Conservation (phyloP, 2,329 filamentous ascomycete species). For the Dactylellina drechsleri region DNA sequence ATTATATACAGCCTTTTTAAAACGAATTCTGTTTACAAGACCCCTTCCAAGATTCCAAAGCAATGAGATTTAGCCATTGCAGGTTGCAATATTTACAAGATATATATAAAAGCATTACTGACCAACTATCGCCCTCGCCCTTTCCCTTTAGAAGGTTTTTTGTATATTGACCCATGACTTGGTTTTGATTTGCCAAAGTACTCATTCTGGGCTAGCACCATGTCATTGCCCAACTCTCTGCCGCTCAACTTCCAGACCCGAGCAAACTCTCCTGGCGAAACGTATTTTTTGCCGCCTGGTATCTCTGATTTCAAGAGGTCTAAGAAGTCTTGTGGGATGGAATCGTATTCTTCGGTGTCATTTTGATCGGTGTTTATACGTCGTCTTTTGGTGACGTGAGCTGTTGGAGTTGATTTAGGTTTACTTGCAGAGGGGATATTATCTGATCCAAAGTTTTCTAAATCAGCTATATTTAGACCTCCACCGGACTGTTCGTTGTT, state of each 20-base stretch:
- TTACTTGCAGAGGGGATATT: not conserved
- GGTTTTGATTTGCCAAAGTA: constrained; percentile 22
- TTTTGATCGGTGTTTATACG: constrained; percentile 7
- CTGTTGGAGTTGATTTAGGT: not conserved
- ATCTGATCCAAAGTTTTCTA: constrained; percentile 24
- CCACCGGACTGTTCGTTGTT: not conserved
- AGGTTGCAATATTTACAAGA: too few relatives aligned
- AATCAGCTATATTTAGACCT: constrained; percentile 23
- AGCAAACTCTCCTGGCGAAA: constrained; percentile 46
- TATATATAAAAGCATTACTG: too few relatives aligned
- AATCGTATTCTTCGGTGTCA: constrained; percentile 6
- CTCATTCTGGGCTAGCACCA: constrained; percentile 49
- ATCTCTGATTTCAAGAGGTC: constrained; percentile 26
- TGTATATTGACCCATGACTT: not conserved
- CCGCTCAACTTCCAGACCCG: constrained; percentile 49
- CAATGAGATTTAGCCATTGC: too few relatives aligned
- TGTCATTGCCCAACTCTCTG: constrained; percentile 37
- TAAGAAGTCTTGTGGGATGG: constrained; percentile 33
- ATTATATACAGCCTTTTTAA: too few relatives aligned
- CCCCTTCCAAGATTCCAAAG: too few relatives aligned
- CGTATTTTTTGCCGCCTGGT: constrained; percentile 24
- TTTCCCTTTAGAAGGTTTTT: constrained; percentile 5
- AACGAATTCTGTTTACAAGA: too few relatives aligned
- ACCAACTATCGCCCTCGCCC: not conserved
- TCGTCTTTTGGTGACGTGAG: constrained; percentile 31